A percentile compares a stretch with the other conserved stretches of the same genome.
These are phyloP conservation scores for Thraustochytrium sp. DNA, from an alignment of 352 stramenopile species.

Conservation along the genomic window DNA sequence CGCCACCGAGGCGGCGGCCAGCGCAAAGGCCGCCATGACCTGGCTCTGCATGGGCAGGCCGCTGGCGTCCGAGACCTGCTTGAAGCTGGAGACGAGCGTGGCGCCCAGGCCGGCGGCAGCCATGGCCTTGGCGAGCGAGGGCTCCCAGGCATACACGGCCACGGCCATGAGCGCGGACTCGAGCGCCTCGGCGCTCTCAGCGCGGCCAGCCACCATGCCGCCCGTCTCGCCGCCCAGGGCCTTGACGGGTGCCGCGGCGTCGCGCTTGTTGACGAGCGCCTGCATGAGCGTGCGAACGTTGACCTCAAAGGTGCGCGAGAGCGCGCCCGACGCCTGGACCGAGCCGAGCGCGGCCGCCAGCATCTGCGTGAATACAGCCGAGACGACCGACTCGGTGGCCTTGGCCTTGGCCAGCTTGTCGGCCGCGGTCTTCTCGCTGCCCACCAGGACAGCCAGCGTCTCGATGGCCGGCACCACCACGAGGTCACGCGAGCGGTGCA, in stretches of 20 bases:
- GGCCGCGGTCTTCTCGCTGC: background rate
- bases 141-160: background rate
- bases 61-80: background rate
- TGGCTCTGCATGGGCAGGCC: slow-evolving; percentile 25
- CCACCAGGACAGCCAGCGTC: background rate
- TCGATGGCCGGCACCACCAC: slow-evolving; percentile 22
- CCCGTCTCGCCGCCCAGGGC: background rate
- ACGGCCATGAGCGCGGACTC: slow-evolving; percentile 1
- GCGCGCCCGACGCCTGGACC: background rate
- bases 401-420: background rate
- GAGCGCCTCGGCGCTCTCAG: background rate
- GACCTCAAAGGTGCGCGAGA: slow-evolving; percentile 2
- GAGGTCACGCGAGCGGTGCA: background rate
- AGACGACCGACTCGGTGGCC: slow-evolving; percentile 26
- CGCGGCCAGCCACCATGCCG: background rate
- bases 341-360: slow-evolving; percentile 6
- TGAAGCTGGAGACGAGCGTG: background rate
- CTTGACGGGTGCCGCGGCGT: background rate
- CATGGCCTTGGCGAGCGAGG: background rate
- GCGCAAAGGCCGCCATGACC: slow-evolving; percentile 18
- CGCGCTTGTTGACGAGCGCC: slow-evolving; percentile 21
- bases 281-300: background rate
- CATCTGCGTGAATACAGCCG: slow-evolving; percentile 34
- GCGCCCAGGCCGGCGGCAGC: background rate
- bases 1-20: slow-evolving; percentile 4